Base-by-base conservation (phyloP, 192 early-diverging fungal species). In the Phycomyces blakesleeanus region DNA sequence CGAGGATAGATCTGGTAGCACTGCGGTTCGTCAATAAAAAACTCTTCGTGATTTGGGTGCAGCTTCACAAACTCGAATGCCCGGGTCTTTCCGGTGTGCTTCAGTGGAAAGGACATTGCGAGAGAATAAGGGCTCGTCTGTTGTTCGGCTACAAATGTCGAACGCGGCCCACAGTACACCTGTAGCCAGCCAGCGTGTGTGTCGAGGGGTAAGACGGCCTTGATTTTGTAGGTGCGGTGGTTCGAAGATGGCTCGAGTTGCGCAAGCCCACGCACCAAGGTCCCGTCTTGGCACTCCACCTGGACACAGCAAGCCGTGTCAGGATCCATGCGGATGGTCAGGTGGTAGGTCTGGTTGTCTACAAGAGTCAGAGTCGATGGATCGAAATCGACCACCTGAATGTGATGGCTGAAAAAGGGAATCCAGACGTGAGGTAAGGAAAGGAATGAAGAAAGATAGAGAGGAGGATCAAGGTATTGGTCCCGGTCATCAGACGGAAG, bases 21-120 rank as follows among this genome's bases (percentile, higher is more conserved):
- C 52, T 82, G 80, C 0, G 80, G 80, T 12, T 78, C 68, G 39
- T 79, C 74, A 15, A 82, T 54, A 34, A 79, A 79, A 50, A 82
- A 82, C 27, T 82, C 77, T 55, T 76, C 69, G 0, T 67, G 73
- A 21, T 66, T 68, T 12, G 63, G 52, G 56, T 76, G 75, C 0
- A 74, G 53, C 5, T 68, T 68, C 2, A 82, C 77, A 72, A 79
- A 79, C 26, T 67, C 75, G 55, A 77, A 76, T 0, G 76, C 68
- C 16, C 67, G 64, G 38, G 69, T 40, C 1, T 24, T 42, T 0
- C 72, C 71, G 0, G 24, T 68, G 10, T 80, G 78, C 0, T 49
- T 69, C 4, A 80, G 54, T 20, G 63, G 72, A 9, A 79, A 64
- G 5, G 61, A 58, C 15, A 78, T 37, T 3, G 76, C 77, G 25